These are phyloP conservation scores for Ceratocystis ficicola DNA, from an alignment of 2,329 filamentous ascomycete genomes.

Conservation along the genomic window DNA sequence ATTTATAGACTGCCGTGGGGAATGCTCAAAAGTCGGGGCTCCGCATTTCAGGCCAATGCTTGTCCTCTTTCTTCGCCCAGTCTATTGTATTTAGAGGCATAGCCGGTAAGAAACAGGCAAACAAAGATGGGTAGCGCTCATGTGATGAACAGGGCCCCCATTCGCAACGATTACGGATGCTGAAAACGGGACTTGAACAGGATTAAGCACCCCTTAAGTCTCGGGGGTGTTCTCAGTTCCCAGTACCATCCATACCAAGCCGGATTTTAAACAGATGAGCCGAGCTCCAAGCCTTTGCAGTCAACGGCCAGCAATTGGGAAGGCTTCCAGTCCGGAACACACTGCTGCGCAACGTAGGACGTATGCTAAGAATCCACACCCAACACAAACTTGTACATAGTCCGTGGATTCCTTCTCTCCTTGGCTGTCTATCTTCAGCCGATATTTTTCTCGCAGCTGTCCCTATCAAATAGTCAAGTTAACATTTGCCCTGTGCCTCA, in stretches of 20 bases:
- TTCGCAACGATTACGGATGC: not conserved
- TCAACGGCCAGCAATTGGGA: too few species aligned
- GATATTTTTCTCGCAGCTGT: too few species aligned
- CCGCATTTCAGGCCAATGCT: not conserved
- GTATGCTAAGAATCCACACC: too few species aligned
- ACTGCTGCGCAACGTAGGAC: too few species aligned
- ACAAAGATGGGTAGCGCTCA: not conserved
- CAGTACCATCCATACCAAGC: not conserved
- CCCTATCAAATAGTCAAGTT: too few species aligned
- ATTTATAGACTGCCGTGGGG: not conserved
- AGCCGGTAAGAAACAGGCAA: not conserved
- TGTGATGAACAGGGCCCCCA: constrained; percentile 2
- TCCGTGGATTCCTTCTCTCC: too few species aligned
- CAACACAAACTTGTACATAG: too few species aligned
- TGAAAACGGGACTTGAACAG: not conserved
- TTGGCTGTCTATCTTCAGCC: too few species aligned
- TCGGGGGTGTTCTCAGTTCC: not conserved
- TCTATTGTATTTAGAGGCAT: not conserved
- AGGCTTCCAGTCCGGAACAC: too few species aligned
- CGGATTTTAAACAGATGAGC: not conserved
- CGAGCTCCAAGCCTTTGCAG: too few species aligned
- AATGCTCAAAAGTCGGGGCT: not conserved
- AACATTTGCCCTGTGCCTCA: too few species aligned
- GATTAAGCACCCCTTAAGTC: not conserved
- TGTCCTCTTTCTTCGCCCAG: not conserved